Conservation (phyloP, 371 early-diverging fungal genomes). For the Fennellomyces sp. region DNA sequence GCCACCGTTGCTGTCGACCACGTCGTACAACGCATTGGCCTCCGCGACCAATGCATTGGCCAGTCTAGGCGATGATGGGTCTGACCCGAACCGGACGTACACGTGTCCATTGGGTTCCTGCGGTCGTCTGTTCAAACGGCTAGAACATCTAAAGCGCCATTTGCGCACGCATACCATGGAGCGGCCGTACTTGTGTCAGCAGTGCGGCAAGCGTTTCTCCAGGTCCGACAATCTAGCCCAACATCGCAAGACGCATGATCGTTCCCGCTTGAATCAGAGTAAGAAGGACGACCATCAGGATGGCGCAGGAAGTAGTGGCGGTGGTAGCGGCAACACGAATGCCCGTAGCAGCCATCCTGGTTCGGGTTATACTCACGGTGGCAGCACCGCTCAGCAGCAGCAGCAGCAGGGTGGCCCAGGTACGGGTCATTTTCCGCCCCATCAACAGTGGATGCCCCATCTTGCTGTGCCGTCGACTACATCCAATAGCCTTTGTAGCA, state of each 20-base stretch:
- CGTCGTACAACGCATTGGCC: constrained; percentile 16
- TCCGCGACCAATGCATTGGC: constrained; percentile 13
- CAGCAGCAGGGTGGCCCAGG: background rate
- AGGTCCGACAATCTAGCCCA: constrained; percentile 84
- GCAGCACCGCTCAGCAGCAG: background rate
- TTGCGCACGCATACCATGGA: constrained; percentile 58
- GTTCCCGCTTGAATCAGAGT: constrained; percentile 2
- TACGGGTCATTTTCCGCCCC: background rate
- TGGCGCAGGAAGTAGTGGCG: background rate
- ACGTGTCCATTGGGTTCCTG: constrained; percentile 47
- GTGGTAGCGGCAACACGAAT: background rate
- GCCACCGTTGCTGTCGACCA: constrained; percentile 7
- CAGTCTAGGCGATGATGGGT: background rate
- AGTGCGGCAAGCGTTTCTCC: constrained; percentile 82
- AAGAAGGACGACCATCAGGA: background rate
- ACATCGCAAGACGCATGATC: constrained; percentile 79
- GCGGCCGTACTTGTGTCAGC: constrained; percentile 73
- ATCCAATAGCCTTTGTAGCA: constrained; percentile 1
- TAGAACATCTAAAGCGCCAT: constrained; percentile 83
- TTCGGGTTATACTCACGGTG: background rate
- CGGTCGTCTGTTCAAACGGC: constrained; percentile 76
- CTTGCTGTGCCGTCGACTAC: background rate
- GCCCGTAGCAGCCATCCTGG: background rate
- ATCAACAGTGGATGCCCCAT: background rate
- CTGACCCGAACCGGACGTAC: constrained; percentile 13